Evolutionary conservation across 2,329 filamentous ascomycete species (phyloP), one percentile per base, ranked within the genome.

Genomic region (Cyanodermella asteris): DNA sequence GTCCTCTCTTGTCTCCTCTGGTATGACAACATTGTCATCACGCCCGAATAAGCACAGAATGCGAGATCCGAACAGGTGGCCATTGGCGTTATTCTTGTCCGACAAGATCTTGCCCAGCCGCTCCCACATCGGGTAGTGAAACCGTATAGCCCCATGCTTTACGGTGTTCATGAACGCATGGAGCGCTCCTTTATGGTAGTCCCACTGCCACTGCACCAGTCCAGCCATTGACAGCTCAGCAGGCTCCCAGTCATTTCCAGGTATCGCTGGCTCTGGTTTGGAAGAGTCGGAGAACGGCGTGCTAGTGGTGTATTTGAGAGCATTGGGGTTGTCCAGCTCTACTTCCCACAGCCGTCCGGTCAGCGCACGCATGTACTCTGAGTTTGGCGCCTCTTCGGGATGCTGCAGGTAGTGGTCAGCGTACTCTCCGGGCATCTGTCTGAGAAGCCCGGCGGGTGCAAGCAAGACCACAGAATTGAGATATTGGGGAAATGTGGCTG

Each of bases 201-300:
- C 29, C 16, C 26, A 37, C 20, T 38, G 36, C 36, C 36, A 38
- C 11, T 31, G 25, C 6, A 31, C 24, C 8, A 33, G 28, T 4
- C 19, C 28, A 8, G 15, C 27, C 13, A 26, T 21, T 9, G n/a
- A 18, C 12, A 24, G 9, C 8, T 15, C 16, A 8, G 2, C n/a
- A 11, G 12, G 14, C 10, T 5, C 2, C 5, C 23, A n/a, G 2
- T 3, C 13, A 8, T 11, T 17, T 12, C 11, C 9, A 4, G 9
- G 4, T 13, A n/a, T 18, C 12, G 20, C 20, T 6, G 12, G 16
- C 1, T 7, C 20, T 10, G 6, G 7, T 10, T 24, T 6, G n/a
- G n/a, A n/a, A n/a, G n/a, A n/a, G n/a, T n/a, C n/a, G n/a, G 20
- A 21, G 7, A 6, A 21, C 20, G 8, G 20, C 20, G 6, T n/a